A percentile compares a stretch with the other conserved stretches of the same genome.
Conservation (phyloP, 805 yeast species). For the Starmerella sp. region DNA sequence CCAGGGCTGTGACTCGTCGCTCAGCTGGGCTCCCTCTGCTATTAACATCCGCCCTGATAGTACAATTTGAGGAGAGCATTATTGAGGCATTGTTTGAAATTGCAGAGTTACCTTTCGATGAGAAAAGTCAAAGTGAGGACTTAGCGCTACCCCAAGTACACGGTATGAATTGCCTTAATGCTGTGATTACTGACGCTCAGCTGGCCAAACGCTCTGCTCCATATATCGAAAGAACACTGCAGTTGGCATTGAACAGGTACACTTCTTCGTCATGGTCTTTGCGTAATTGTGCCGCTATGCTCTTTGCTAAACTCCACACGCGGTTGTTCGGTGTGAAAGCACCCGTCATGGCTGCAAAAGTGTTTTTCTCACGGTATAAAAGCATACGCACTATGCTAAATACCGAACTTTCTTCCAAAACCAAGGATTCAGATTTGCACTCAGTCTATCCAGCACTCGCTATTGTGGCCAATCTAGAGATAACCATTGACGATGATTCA, state of each 20-base stretch:
- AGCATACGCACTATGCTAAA: constrained; percentile 42
- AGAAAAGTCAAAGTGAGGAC: constrained; percentile 37
- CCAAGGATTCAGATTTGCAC: constrained; percentile 31
- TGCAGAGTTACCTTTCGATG: constrained; percentile 40
- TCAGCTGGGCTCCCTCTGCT: constrained; percentile 87
- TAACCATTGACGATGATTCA: constrained; percentile 40
- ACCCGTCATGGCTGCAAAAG: constrained; percentile 39
- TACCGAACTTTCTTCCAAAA: constrained; percentile 19
- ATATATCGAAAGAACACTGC: constrained; percentile 48
- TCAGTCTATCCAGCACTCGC: constrained; percentile 66
- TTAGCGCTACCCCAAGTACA: constrained; percentile 85
- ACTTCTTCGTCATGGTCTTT: constrained; percentile 68
- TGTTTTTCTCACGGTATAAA: constrained; percentile 58
- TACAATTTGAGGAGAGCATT: constrained; percentile 34
- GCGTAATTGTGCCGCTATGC: constrained; percentile 86
- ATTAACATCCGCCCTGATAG: constrained; percentile 34
- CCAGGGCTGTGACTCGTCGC: constrained; percentile 67
- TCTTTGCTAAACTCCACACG: constrained; percentile 73
- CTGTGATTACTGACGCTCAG: constrained; percentile 59
- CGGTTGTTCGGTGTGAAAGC: constrained; percentile 55
- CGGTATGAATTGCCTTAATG: constrained; percentile 76
- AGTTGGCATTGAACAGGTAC: constrained; percentile 52
- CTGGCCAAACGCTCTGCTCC: constrained; percentile 43
- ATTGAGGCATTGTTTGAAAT: constrained; percentile 43
- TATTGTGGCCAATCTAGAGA: constrained; percentile 56